A percentile compares a stretch with the other conserved stretches of the same genome.
These are phyloP conservation scores for Anastatica hierochuntica DNA, from an alignment of 345 rosid species.

Conservation along the genomic window DNA sequence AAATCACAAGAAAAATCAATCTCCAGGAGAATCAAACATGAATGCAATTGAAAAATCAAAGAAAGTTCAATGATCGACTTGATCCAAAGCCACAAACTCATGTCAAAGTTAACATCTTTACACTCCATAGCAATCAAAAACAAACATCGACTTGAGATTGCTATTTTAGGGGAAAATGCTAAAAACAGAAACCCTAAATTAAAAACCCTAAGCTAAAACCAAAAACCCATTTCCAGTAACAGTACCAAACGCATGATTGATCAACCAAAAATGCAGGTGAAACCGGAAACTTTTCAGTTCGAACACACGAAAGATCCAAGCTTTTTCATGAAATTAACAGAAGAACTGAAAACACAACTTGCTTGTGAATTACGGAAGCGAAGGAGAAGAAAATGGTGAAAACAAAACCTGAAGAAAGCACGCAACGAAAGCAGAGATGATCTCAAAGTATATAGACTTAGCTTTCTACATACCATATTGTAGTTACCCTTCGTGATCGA, in stretches of 20 bases:
- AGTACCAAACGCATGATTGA: constrained; percentile 20
- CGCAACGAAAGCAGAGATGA: not conserved
- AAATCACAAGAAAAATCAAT: not conserved
- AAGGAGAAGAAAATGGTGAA: not conserved
- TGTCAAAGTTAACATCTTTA: not conserved
- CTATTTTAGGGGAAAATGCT: not conserved
- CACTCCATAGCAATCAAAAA: not conserved
- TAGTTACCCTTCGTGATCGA: not conserved
- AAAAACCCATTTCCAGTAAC: constrained; percentile 16
- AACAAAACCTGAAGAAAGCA: not conserved
- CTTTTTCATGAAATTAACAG: not conserved
- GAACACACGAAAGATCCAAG: not conserved
- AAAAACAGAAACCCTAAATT: constrained; percentile 13
- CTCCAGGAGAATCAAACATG: not conserved
- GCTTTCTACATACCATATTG: constrained; percentile 6
- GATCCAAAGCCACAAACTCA: constrained; percentile 1
- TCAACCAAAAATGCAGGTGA: constrained; percentile 17
- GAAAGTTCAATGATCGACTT: not conserved
- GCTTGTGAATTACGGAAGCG: constrained; percentile 20
- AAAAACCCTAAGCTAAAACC: not conserved
- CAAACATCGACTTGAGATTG: not conserved
- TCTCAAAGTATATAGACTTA: too few species aligned
- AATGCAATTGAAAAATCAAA: not conserved
- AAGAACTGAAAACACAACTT: not conserved
- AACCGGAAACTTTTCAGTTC: not conserved